Evolutionary conservation across 768 basidiomycete genomes (phyloP).

Genomic region (Podaxis sp.): DNA sequence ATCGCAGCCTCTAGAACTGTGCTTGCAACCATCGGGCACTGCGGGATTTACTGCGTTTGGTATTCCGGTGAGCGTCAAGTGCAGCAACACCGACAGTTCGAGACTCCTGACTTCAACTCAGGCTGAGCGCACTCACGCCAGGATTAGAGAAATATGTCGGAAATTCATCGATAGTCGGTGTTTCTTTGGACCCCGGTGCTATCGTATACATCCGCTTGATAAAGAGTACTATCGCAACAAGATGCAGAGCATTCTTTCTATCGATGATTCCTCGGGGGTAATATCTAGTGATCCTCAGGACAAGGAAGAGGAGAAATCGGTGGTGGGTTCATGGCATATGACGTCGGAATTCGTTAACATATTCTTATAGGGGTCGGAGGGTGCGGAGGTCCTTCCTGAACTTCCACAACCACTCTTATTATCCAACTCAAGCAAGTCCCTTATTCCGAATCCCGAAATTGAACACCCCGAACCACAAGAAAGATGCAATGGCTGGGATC

Average conservation of each 20-base stretch:
- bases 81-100: neutral
- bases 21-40: neutral
- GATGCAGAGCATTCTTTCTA: constrained; percentile 1
- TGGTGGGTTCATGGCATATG: no score
- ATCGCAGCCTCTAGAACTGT: neutral
- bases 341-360: neutral
- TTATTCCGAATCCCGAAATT: neutral
- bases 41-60: constrained; percentile 36
- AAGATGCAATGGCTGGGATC: neutral
- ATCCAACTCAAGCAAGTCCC: neutral
- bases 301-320: no score
- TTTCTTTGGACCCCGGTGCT: constrained; percentile 20
- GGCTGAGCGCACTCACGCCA: constrained; percentile 30
- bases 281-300: no score
- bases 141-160: constrained; percentile 29
- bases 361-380: neutral
- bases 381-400: neutral
- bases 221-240: constrained; percentile 15
- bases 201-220: constrained; percentile 28
- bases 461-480: neutral
- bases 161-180: constrained; percentile 22
- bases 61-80: constrained; percentile 21
- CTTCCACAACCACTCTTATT: neutral
- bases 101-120: constrained; percentile 14
- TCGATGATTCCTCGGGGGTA: no score